A percentile compares a stretch with the other conserved stretches of the same genome.
Evolutionary conservation across 2,329 filamentous ascomycete genomes (phyloP).

Genomic region (Aspergillus cejpii): DNA sequence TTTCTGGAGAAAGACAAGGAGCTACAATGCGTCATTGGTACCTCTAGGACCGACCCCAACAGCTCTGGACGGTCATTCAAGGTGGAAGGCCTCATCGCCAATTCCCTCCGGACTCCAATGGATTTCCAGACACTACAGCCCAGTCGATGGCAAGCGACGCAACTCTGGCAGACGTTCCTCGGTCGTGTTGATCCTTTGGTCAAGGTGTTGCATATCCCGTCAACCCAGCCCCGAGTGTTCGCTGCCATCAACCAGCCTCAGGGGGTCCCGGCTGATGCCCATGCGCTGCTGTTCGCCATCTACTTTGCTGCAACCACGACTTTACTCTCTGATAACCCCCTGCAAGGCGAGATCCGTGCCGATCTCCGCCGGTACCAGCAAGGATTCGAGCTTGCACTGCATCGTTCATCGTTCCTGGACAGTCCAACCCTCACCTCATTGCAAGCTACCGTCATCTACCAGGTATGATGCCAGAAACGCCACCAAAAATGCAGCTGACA

Average conservation of each 20-base stretch:
- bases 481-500: too few species aligned
- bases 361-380: conserved; percentile 20
- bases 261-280: conserved; percentile 15
- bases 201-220: conserved; percentile 28
- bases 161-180: conserved; percentile 27
- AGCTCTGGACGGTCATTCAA: conserved; percentile 9
- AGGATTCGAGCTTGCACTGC: conserved; percentile 36
- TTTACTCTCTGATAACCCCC: conserved; percentile 14
- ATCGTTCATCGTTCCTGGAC: conserved; percentile 38
- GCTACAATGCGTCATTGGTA: conserved; percentile 19
- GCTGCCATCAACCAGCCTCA: conserved; percentile 23
- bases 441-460: conserved; percentile 35
- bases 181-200: conserved; percentile 24
- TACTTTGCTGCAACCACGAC: conserved; percentile 23
- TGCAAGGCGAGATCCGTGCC: conserved; percentile 8
- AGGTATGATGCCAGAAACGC: too few species aligned
- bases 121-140: conserved; percentile 17
- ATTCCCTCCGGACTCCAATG: conserved; percentile 11
- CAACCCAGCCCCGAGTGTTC: conserved; percentile 23
- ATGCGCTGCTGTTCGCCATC: conserved; percentile 25
- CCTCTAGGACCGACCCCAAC: conserved; percentile 6
- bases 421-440: conserved; percentile 31
- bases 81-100: conserved; percentile 21
- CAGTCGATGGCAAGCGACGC: conserved; percentile 19
- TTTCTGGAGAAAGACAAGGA: conserved; percentile 25